Evolutionary conservation across 1,139 yeast species (phyloP), one percentile per base, ranked within the genome.

Genomic region (Debaryomyces psychrophilus): DNA sequence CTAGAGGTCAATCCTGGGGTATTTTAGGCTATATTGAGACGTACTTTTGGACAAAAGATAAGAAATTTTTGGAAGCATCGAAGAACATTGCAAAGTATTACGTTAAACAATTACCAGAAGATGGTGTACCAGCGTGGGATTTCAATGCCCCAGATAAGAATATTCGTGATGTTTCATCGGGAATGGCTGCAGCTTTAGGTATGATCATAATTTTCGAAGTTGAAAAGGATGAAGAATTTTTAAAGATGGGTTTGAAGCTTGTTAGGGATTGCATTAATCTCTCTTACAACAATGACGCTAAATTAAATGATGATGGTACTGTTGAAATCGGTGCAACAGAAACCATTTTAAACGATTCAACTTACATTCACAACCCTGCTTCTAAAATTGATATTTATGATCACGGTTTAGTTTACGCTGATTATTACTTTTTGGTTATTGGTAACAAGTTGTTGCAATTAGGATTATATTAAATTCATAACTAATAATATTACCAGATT

Each of bases 1-100:
- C 62, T 11, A 55, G 67, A 12, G 67, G 67, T 9, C 65, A 61
- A 48, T 59, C 66, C 2, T 62, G 67, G 67, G 64, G 59, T 3
- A 38, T 63, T 7, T 47, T 61, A 35, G 67, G 67, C 7, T 63
- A 46, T 44, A 59, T 61, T 12, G 56, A 55, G 27, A 51, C 58
- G 2, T 63, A 61, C 45, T 38, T 44, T 33, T 63, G 58, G 53
- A 62, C 67, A 15, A 55, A 54, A 42, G 49, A 57, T 28, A 29
- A 43, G 6, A 52, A 53, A 40, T 63, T 58, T 49, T 52, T 61
- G 31, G 59, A 60, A 18, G 62, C 60, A 2, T 56, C 67, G 5
- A 54, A 51, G 27, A 47, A 50, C 12, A 41, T 57, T 11, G 51
- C 58, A 2, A 59, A 60, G 12, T 58, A 50, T 41, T 63, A 61